These are phyloP conservation scores for Eimeria tenella DNA, from an alignment of 169 alveolate genomes.

Conservation along the genomic window DNA sequence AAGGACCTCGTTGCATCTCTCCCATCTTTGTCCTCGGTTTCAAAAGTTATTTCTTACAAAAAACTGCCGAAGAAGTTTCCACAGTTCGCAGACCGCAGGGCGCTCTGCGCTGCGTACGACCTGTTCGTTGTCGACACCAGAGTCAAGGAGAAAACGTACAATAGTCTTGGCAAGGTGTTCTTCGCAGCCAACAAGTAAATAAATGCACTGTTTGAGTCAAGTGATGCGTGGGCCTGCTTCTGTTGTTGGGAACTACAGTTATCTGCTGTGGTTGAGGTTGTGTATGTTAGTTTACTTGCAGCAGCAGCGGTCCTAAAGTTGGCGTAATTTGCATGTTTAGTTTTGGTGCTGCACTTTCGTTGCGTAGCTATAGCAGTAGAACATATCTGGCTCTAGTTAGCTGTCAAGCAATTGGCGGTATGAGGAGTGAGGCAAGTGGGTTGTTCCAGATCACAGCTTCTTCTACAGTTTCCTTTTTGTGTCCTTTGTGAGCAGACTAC, in stretches of 20 bases:
- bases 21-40: slow-evolving; percentile 45
- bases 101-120: slow-evolving; percentile 82
- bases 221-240: no score
- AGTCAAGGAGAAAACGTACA: slow-evolving; percentile 78
- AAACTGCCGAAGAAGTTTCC: slow-evolving; percentile 82
- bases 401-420: no score
- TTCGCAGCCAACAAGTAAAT: slow-evolving; percentile 81
- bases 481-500: slow-evolving; percentile 37
- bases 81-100: slow-evolving; percentile 80
- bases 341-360: no score
- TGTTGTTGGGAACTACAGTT: no score
- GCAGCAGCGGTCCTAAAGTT: no score
- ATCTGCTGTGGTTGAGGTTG: no score
- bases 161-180: slow-evolving; percentile 80
- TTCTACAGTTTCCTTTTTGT: not conserved
- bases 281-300: no score
- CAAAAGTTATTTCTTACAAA: slow-evolving; percentile 78
- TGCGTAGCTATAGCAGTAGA: no score
- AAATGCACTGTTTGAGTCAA: not conserved
- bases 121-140: slow-evolving; percentile 80
- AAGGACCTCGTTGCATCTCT: slow-evolving; percentile 77
- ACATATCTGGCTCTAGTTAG: no score
- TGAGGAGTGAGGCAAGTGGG: no score
- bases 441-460: no score
- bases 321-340: no score